These are phyloP conservation scores for Rhizoclosmatium sp. DNA, from an alignment of 192 early-diverging fungal species.

Conservation along the genomic window DNA sequence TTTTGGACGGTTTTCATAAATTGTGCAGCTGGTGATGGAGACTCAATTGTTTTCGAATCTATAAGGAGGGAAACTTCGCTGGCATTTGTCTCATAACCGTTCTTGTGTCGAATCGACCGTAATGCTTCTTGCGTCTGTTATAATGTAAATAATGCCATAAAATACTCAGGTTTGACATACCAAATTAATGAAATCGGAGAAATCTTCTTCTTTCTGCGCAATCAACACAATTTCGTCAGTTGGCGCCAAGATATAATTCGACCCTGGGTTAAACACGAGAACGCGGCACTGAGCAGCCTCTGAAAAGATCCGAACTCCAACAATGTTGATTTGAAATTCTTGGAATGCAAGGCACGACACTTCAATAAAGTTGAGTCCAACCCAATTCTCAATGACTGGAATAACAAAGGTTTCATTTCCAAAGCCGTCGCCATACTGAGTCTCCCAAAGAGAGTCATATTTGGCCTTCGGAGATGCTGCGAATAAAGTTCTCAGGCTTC, in stretches of 20 bases:
- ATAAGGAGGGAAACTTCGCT: not conserved
- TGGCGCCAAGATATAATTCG: slow-evolving; percentile 51
- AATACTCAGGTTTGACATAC: not conserved
- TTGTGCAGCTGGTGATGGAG: not conserved
- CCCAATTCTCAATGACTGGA: slow-evolving; percentile 58
- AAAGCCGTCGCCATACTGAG: slow-evolving; percentile 74
- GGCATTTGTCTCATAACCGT: not conserved
- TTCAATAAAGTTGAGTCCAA: slow-evolving; percentile 67
- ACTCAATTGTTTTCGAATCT: not conserved
- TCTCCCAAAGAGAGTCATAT: slow-evolving; percentile 70
- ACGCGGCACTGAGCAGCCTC: not conserved
- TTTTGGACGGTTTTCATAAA: not conserved
- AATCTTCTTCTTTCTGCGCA: slow-evolving; percentile 43
- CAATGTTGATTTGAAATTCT: slow-evolving; percentile 50
- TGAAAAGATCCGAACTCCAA: slow-evolving; percentile 37
- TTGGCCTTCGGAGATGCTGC: slow-evolving; percentile 49
- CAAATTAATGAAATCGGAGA: slow-evolving; percentile 10
- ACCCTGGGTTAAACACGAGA: slow-evolving; percentile 61
- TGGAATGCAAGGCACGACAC: slow-evolving; percentile 56
- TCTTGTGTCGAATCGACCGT: not conserved
- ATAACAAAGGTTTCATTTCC: slow-evolving; percentile 71
- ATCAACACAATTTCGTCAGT: slow-evolving; percentile 64
- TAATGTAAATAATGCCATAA: not conserved
- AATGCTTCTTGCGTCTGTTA: not conserved
- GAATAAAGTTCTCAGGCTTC: slow-evolving; percentile 8